phyloP scores from a whole-genome alignment of 2,329 filamentous ascomycete species.

The Teratosphaeria viscida region DNA sequence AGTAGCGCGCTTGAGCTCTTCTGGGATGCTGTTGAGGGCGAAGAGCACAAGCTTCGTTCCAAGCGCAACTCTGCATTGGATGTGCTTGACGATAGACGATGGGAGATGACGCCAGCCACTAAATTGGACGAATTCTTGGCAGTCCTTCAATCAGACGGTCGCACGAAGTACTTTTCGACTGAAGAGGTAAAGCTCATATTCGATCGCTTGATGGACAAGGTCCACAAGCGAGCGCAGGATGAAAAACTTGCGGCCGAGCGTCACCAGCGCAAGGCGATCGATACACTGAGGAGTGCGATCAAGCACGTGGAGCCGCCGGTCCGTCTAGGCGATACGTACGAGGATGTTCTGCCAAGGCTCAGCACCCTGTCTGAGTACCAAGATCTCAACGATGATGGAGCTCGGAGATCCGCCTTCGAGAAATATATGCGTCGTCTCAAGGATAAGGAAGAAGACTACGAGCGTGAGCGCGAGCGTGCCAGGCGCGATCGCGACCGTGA shows the following conservation, averaged over 20 bases:
- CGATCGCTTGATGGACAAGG: conserved; percentile 79
- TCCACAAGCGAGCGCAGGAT: conserved; percentile 67
- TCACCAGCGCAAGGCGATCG: conserved; percentile 72
- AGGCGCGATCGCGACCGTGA: conserved; percentile 39
- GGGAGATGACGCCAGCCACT: conserved; percentile 79
- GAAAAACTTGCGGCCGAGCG: conserved; percentile 74
- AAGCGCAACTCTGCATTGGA: conserved; percentile 23
- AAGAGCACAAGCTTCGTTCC: conserved; percentile 52
- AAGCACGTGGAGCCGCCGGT: conserved; percentile 87
- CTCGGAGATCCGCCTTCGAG: conserved; percentile 75
- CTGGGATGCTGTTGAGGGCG: conserved; percentile 90
- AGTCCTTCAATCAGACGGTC: conserved; percentile 74
- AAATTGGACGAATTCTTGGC: conserved; percentile 78
- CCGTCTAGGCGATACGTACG: conserved; percentile 68
- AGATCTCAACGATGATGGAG: conserved; percentile 72
- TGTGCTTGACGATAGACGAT: conserved; percentile 61
- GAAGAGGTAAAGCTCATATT: conserved; percentile 75
- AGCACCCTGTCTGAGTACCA: conserved; percentile 76
- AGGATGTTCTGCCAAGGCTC: conserved; percentile 71
- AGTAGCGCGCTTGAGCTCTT: conserved; percentile 70
- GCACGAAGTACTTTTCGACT: conserved; percentile 75
- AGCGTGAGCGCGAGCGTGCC: conserved; percentile 27
- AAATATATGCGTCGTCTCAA: conserved; percentile 84
- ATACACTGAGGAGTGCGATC: conserved; percentile 73
- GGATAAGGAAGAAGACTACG: conserved; percentile 67